Evolutionary conservation across 2,329 filamentous ascomycete species (phyloP).

Genomic region (Pseudocercospora fuligena): DNA sequence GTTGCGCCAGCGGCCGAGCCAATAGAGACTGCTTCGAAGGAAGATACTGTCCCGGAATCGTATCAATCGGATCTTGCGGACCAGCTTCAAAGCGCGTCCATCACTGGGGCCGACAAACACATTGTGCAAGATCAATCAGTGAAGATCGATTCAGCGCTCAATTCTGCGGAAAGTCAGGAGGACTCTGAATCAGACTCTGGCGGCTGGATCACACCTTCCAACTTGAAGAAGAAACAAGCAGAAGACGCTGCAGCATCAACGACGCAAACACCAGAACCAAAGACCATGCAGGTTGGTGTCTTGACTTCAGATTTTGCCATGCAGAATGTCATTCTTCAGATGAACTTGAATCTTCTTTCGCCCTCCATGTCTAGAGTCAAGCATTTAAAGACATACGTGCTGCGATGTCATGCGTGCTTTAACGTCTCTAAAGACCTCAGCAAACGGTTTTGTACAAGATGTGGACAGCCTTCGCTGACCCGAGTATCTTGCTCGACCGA

Average conservation of each 20-base stretch:
- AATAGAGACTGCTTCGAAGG: background rate
- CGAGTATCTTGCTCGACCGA: slow-evolving; percentile 86
- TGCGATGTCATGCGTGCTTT: slow-evolving; percentile 95
- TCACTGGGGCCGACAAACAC: background rate
- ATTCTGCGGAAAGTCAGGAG: slow-evolving; percentile 45
- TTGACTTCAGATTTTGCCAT: slow-evolving; percentile 96
- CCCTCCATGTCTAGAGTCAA: slow-evolving; percentile 78
- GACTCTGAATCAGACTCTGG: slow-evolving; percentile 63
- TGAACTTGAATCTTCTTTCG: slow-evolving; percentile 89
- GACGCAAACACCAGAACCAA: slow-evolving; percentile 56
- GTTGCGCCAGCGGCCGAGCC: background rate
- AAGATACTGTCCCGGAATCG: background rate
- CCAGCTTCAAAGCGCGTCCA: background rate
- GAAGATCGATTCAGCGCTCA: slow-evolving; percentile 34
- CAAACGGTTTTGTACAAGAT: slow-evolving; percentile 91
- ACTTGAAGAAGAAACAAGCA: slow-evolving; percentile 81
- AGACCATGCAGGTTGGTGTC: slow-evolving; percentile 81
- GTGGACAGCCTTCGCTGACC: slow-evolving; percentile 84
- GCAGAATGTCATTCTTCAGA: slow-evolving; percentile 94
- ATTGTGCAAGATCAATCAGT: slow-evolving; percentile 11
- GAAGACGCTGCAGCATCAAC: slow-evolving; percentile 61
- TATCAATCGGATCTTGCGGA: background rate
- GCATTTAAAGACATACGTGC: slow-evolving; percentile 83
- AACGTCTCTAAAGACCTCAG: slow-evolving; percentile 78
- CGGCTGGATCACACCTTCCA: slow-evolving; percentile 93